phyloP scores from a whole-genome alignment of 1,284 basidiomycete genomes.

The Sporisorium reilianum region DNA sequence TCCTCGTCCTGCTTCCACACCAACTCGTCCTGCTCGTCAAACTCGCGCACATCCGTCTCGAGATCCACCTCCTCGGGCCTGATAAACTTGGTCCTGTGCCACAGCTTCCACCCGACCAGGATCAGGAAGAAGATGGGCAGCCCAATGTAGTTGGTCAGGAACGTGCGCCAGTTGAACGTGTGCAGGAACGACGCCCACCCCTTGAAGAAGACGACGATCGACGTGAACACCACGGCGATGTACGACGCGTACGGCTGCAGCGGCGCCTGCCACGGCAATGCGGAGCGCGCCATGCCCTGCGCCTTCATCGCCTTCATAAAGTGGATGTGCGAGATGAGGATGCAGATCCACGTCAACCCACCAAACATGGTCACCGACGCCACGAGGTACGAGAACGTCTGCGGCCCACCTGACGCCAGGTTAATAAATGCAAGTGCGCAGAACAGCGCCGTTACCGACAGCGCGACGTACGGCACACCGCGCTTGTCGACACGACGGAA shows the following conservation, averaged over 20 bases:
- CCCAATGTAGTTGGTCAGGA: constrained; percentile 72
- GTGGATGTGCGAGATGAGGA: constrained; percentile 81
- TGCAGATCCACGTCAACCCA: constrained; percentile 74
- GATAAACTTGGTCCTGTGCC: constrained; percentile 46
- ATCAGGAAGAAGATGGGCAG: constrained; percentile 57
- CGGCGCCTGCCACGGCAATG: constrained; percentile 73
- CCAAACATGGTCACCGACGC: constrained; percentile 70
- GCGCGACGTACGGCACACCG: constrained; percentile 71
- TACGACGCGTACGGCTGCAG: constrained; percentile 71
- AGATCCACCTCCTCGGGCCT: constrained; percentile 58
- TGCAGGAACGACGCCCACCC: constrained; percentile 74
- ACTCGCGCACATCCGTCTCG: constrained; percentile 49
- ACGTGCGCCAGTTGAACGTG: constrained; percentile 79
- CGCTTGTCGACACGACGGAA: constrained; percentile 72
- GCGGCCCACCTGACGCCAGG: constrained; percentile 74
- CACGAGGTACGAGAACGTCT: constrained; percentile 47
- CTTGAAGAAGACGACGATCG: constrained; percentile 79
- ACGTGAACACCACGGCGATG: constrained; percentile 74
- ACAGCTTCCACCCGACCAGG: constrained; percentile 61
- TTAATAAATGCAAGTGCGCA: constrained; percentile 77
- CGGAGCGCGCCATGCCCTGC: constrained; percentile 78
- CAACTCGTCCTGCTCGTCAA: constrained; percentile 45
- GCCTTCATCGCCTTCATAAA: constrained; percentile 81
- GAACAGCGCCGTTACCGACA: constrained; percentile 75
- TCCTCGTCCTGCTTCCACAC: constrained; percentile 53